Percentiles rank a stretch among this genome's conserved stretches.
Evolutionary conservation across 129 eudicot species (phyloP).

Genomic region (Lonicera japonica): DNA sequence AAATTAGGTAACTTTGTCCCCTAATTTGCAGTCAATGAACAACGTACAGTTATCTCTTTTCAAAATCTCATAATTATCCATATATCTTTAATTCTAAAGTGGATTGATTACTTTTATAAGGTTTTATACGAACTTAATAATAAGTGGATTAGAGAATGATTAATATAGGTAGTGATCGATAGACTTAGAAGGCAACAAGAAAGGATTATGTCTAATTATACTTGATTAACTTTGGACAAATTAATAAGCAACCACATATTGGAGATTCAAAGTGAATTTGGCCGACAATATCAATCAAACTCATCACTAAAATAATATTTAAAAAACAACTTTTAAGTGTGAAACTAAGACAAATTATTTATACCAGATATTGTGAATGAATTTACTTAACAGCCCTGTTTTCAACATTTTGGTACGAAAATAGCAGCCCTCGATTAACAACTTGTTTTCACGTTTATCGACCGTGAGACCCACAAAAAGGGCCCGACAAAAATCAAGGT

Average conservation of each 20-base stretch:
- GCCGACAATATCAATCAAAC: background rate
- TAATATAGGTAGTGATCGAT: background rate
- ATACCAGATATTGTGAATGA: no score
- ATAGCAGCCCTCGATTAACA: no score
- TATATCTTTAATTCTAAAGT: background rate
- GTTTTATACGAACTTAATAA: background rate
- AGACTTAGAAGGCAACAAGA: background rate
- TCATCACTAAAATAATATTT: background rate
- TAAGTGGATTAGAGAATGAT: background rate
- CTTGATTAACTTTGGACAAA: background rate
- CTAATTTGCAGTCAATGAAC: background rate
- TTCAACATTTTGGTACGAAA: no score
- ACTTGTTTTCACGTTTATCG: no score
- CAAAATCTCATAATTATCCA: background rate
- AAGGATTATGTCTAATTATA: background rate
- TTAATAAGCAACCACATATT: background rate
- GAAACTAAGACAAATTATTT: no score
- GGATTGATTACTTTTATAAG: no score
- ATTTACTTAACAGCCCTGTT: no score
- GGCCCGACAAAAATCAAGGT: no score
- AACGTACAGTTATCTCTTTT: no score
- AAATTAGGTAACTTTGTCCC: background rate
- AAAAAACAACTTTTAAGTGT: no score
- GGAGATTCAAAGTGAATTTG: background rate
- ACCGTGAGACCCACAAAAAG: no score